These are phyloP conservation scores for Metschnikowia similis DNA, from an alignment of 805 yeast genomes.

Conservation along the genomic window DNA sequence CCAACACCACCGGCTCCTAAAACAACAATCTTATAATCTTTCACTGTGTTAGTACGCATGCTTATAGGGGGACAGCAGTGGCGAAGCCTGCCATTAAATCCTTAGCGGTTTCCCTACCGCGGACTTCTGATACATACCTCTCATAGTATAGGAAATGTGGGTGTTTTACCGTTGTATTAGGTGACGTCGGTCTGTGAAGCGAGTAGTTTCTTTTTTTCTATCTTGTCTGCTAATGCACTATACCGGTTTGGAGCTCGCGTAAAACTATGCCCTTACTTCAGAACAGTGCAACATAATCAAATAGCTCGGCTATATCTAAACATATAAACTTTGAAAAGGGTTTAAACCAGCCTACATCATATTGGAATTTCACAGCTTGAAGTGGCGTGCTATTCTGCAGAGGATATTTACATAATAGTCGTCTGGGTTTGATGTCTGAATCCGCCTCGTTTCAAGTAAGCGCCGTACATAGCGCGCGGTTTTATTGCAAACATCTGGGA, in stretches of 20 bases:
- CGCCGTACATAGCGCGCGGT: conserved; percentile 2
- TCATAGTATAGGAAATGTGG: conserved; percentile 7
- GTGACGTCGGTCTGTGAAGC: conserved; percentile 1
- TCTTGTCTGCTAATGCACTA: conserved; percentile 5
- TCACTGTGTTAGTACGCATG: conserved; percentile 10
- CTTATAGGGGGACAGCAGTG: background rate
- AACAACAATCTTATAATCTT: conserved; percentile 85
- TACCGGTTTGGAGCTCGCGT: conserved; percentile 2
- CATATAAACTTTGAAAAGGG: background rate
- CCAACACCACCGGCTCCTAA: conserved; percentile 98
- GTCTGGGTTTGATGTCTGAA: background rate
- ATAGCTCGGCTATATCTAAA: background rate
- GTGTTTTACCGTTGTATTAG: background rate
- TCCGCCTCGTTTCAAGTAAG: background rate
- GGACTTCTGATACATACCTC: conserved; percentile 10
- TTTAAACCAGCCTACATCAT: background rate
- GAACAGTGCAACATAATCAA: background rate
- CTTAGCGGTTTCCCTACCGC: background rate
- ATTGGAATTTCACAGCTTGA: background rate
- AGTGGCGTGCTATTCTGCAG: background rate
- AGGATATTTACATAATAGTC: background rate
- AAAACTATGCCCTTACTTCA: background rate
- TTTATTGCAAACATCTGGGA: background rate
- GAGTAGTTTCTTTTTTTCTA: conserved; percentile 5
- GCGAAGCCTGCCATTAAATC: background rate